phyloP scores from a whole-genome alignment of 164 flowering plant genomes.

The Annona cherimola region DNA sequence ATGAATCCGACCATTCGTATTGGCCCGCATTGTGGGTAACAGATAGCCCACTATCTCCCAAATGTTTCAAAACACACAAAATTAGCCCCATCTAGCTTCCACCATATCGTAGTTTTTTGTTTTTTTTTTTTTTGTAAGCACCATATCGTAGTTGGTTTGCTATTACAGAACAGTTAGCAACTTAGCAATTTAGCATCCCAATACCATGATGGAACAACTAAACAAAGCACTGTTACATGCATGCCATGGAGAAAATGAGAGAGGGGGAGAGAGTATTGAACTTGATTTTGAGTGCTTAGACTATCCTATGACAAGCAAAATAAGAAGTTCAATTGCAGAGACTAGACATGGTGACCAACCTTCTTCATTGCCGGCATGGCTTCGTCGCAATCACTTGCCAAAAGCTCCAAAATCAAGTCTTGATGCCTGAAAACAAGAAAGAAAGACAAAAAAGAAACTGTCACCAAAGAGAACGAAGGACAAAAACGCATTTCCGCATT shows the following conservation, averaged over 20 bases:
- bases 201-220: neutral
- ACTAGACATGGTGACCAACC: neutral
- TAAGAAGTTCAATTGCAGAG: neutral
- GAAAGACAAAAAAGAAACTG: no score
- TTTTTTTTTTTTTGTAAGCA: no score
- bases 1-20: neutral
- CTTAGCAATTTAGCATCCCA: no score
- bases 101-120: no score
- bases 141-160: neutral
- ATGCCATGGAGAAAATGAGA: neutral
- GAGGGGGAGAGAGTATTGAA: neutral
- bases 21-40: neutral
- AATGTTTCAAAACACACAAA: neutral
- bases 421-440: neutral
- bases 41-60: neutral
- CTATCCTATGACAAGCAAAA: neutral
- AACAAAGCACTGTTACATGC: neutral
- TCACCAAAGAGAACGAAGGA: no score
- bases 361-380: conserved; percentile 9
- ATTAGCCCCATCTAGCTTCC: neutral
- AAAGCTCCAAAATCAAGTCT: neutral
- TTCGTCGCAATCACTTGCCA: neutral
- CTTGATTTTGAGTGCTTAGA: neutral
- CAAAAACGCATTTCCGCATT: no score
- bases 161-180: neutral